Conservation (phyloP, 805 yeast species). For the Ascoidea asiatica region DNA sequence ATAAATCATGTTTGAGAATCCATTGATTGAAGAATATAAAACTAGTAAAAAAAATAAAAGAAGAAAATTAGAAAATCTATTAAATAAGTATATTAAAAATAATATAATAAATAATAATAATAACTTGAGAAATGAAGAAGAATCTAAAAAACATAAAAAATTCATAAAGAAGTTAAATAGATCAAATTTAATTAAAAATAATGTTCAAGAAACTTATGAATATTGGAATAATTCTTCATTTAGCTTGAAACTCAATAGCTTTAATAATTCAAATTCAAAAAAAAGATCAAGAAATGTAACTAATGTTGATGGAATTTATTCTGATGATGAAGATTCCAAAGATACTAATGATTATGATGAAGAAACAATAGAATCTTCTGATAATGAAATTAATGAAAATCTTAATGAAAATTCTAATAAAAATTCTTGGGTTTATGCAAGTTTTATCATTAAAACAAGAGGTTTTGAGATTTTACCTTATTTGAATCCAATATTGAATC, state of each 20-base stretch:
- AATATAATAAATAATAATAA: not conserved
- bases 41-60: not conserved
- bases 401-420: not conserved
- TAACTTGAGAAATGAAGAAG: not conserved
- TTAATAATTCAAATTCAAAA: too few relatives aligned
- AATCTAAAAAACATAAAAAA: too few relatives aligned
- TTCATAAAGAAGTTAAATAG: not conserved
- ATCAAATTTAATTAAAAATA: too few relatives aligned
- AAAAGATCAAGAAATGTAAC: not conserved
- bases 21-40: not conserved
- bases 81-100: too few relatives aligned
- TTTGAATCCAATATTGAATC: not conserved
- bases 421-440: not conserved
- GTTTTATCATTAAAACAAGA: not conserved
- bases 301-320: not conserved
- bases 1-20: constrained; percentile 1
- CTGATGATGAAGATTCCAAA: not conserved
- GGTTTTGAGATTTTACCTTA: not conserved
- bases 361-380: not conserved
- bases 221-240: not conserved
- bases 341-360: not conserved
- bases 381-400: not conserved
- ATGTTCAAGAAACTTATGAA: not conserved
- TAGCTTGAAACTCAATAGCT: too few relatives aligned
- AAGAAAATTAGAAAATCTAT: not conserved